Percentiles rank a stretch among this genome's conserved stretches.
Conservation (phyloP, 2,329 filamentous ascomycete species). For the Aspergillus unguis region DNA sequence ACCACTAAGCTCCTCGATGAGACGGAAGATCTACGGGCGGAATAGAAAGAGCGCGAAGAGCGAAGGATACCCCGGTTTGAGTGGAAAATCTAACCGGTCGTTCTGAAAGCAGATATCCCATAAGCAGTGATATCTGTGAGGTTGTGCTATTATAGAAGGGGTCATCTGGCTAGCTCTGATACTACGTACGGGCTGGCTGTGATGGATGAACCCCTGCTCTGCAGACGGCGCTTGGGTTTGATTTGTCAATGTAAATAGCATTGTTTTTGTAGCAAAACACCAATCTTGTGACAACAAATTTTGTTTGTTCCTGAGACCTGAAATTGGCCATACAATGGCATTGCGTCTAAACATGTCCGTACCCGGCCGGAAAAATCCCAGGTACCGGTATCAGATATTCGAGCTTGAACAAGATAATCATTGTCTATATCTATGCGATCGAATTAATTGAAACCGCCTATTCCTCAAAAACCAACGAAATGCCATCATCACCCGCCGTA, state of each 20-base stretch:
- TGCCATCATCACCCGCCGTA: conserved; percentile 82
- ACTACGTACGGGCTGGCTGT: conserved; percentile 9
- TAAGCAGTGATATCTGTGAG: neutral
- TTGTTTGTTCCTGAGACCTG: neutral
- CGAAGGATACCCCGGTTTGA: conserved; percentile 23
- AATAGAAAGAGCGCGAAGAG: conserved; percentile 17
- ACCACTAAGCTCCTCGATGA: conserved; percentile 48
- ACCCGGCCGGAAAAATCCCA: no score
- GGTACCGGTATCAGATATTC: neutral
- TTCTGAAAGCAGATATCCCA: neutral
- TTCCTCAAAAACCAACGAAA: conserved; percentile 47
- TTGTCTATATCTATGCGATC: conserved; percentile 14
- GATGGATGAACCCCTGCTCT: conserved; percentile 17
- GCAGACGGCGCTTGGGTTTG: conserved; percentile 31
- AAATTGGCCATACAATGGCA: no score
- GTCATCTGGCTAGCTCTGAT: conserved; percentile 1
- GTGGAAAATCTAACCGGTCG: conserved; percentile 3
- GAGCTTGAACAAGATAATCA: neutral
- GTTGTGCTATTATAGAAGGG: conserved; percentile 12
- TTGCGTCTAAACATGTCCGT: neutral
- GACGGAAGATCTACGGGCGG: neutral
- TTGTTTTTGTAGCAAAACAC: conserved; percentile 26
- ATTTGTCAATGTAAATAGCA: conserved; percentile 38
- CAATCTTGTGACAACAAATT: neutral
- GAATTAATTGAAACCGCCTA: conserved; percentile 14